Evolutionary conservation across 1,284 basidiomycete species (phyloP).

Genomic region (Melampsora larici-populina): DNA sequence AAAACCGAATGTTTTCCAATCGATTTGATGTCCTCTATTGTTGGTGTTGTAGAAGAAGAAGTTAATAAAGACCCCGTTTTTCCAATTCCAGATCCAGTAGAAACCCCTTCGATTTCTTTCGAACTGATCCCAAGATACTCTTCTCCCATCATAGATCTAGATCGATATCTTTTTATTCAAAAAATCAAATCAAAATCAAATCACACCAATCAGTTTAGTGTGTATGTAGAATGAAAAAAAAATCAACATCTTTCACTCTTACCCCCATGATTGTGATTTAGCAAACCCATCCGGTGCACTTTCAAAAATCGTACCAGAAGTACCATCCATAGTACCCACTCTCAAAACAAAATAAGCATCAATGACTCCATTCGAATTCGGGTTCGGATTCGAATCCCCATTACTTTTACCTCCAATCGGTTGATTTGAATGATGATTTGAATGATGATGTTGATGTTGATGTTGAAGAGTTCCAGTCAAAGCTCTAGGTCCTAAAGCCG

Average conservation of each 20-base stretch:
- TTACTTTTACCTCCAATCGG: no score
- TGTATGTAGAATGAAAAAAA: background rate
- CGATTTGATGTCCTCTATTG: background rate
- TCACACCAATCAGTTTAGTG: background rate
- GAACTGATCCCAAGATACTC: background rate
- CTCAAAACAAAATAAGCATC: no score
- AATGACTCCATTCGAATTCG: background rate
- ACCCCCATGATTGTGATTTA: slow-evolving; percentile 3
- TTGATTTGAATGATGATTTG: background rate
- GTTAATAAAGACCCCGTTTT: background rate
- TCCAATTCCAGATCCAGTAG: background rate
- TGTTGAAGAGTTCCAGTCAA: no score
- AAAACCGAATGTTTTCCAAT: background rate
- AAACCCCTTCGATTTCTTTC: background rate
- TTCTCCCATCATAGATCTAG: slow-evolving; percentile 3
- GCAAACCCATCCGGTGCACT: background rate
- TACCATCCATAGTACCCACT: background rate
- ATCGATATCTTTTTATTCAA: background rate
- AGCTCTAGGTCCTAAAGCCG: background rate
- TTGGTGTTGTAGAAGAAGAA: background rate
- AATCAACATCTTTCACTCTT: no score
- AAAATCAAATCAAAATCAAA: background rate
- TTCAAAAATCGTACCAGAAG: background rate
- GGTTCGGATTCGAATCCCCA: no score
- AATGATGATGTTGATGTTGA: background rate